Base-by-base conservation (phyloP, 2,329 filamentous ascomycete genomes). In the Xylariaceae sp. region DNA sequence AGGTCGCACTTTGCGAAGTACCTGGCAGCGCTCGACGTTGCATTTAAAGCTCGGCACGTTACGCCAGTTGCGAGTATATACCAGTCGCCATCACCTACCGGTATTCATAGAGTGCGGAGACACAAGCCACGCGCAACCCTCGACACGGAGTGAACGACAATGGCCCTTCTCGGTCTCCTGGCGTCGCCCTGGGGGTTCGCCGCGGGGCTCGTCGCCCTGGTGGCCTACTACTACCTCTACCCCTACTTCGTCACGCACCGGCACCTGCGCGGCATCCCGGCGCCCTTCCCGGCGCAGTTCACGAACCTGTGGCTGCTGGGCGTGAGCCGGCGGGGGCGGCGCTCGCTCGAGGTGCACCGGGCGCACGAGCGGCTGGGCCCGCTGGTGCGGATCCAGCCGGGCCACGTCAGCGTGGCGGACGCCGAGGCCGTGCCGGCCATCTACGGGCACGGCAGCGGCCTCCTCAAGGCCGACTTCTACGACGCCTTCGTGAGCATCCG, bases 401-500 rank as follows among this genome's bases (percentile, higher is more conserved):
- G 88, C 49, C 88, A 94, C 50, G 70, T 94, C 47, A 88, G 82
- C 36, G 67, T 95, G 35, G 84, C 82, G 34, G 85, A 93, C 51
- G 80, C 83, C 18, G 71, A 70, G n/a, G 86, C 84, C 2, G 89
- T 94, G 34, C 70, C 71, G 11, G 59, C 69, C 29, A 75, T 94
- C 35, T 94, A 94, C 47, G 87, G 87, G 4, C 82, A 87, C 47
- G 80, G 81, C 6, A 86, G 85, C 50, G 82, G 81, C 0, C 83
- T 85, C 47, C 52, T 85, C 38, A 87, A 87, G 56, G 65, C 78
- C 72, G 80, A 90, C 3, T 94, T 89, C 62, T 94, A 94, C 50
- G 86, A 94, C 51, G 83, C 85, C 31, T 94, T 94, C 49, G 87
- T 94, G 35, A 89, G 83, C 10, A 93, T 94, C 51, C 75, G 74